These are phyloP conservation scores for Neurospora hispaniola DNA, from an alignment of 495 filamentous ascomycete genomes.

Conservation along the genomic window DNA sequence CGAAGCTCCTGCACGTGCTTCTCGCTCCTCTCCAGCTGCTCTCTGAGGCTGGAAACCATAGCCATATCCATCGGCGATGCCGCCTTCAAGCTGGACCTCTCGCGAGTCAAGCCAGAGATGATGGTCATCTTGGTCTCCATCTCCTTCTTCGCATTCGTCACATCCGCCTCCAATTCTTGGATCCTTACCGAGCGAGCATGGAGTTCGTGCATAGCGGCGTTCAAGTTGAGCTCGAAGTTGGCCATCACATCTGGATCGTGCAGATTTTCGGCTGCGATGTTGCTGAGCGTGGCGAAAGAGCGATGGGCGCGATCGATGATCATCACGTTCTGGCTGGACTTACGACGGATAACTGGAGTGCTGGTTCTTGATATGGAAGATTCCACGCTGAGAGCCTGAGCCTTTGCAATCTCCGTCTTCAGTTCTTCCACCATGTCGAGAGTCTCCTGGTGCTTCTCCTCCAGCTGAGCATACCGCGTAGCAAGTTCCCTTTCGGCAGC, in stretches of 20 bases:
- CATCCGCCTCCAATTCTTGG: constrained; percentile 77
- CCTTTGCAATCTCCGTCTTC: constrained; percentile 72
- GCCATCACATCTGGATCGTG: constrained; percentile 73
- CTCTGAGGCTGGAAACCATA: constrained; percentile 75
- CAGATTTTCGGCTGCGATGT: constrained; percentile 77
- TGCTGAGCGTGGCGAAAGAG: constrained; percentile 80
- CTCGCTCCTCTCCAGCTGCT: constrained; percentile 79
- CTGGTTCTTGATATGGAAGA: constrained; percentile 53
- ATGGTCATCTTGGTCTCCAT: constrained; percentile 94
- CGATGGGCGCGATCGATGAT: constrained; percentile 85
- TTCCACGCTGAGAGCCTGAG: constrained; percentile 45
- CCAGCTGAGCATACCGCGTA: constrained; percentile 69
- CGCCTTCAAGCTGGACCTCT: constrained; percentile 75
- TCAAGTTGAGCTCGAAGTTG: constrained; percentile 85
- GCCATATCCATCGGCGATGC: constrained; percentile 83
- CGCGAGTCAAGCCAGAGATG: constrained; percentile 85
- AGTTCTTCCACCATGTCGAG: constrained; percentile 80
- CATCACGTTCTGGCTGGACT: constrained; percentile 86
- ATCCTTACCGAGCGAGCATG: constrained; percentile 79
- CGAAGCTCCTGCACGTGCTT: constrained; percentile 64
- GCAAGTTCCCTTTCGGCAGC: constrained; percentile 57
- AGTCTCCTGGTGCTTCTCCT: constrained; percentile 69
- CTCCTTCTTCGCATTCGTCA: constrained; percentile 75
- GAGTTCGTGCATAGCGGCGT: constrained; percentile 86
- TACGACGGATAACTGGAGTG: constrained; percentile 71